A percentile compares a stretch with the other conserved stretches of the same genome.
These are phyloP conservation scores for Paraconiothyrium brasiliense DNA, from an alignment of 2,329 filamentous ascomycete species.

Conservation along the genomic window DNA sequence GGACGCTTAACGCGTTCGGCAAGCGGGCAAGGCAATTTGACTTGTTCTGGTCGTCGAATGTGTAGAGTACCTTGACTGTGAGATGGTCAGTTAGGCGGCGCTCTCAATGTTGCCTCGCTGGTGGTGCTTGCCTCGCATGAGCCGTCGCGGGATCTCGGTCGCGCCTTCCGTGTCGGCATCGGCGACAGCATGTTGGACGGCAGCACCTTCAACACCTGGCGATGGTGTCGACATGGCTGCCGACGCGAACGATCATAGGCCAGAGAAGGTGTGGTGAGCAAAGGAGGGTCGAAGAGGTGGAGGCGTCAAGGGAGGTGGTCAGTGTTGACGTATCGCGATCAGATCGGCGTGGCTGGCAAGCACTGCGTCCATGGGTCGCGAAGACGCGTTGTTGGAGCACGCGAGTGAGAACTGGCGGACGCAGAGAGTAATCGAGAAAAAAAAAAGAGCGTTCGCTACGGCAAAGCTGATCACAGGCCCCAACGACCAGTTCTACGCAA, in stretches of 20 bases:
- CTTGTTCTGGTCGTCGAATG: conserved; percentile 88
- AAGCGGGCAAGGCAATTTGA: conserved; percentile 89
- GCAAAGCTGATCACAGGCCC: conserved; percentile 3
- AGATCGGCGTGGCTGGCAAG: conserved; percentile 47
- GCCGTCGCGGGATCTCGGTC: conserved; percentile 48
- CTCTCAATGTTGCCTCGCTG: conserved; percentile 11
- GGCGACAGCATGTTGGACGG: conserved; percentile 32
- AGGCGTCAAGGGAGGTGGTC: conserved; percentile 33
- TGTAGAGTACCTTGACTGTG: conserved; percentile 94
- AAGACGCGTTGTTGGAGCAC: conserved; percentile 40
- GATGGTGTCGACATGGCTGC: conserved; percentile 48
- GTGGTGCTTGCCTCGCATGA: conserved; percentile 57
- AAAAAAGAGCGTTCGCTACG: conserved; percentile 14
- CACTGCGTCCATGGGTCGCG: conserved; percentile 26
- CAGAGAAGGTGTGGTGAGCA: conserved; percentile 28
- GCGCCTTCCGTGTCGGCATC: conserved; percentile 38
- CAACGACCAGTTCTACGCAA: conserved; percentile 31
- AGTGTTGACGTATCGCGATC: conserved; percentile 38
- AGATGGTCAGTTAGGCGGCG: conserved; percentile 28
- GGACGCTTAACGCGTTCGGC: conserved; percentile 80
- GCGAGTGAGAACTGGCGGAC: conserved; percentile 18
- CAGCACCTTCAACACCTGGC: conserved; percentile 29
- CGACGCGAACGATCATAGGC: conserved; percentile 24
- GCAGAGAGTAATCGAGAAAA: conserved; percentile 20
- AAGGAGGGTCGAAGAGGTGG: conserved; percentile 10